Percentiles rank a stretch among this genome's conserved stretches.
These are phyloP conservation scores for Zygoascus tannicola DNA, from an alignment of 805 yeast genomes.

Conservation along the genomic window DNA sequence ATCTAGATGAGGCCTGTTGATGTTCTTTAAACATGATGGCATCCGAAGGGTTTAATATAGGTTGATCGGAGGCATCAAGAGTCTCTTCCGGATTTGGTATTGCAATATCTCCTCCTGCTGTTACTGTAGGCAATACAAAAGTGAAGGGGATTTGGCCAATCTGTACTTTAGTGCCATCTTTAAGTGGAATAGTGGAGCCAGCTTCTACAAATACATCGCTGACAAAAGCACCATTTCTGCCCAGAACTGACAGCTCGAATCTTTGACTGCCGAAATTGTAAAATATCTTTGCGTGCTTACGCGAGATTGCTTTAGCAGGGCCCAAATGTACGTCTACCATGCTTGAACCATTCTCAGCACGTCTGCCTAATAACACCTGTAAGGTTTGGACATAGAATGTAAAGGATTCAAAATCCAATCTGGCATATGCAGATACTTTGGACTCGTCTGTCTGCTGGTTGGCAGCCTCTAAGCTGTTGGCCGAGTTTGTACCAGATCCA, in stretches of 20 bases:
- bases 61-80: not conserved
- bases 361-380: slow-evolving; percentile 87
- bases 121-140: slow-evolving; percentile 70
- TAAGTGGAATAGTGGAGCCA: slow-evolving; percentile 83
- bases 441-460: slow-evolving; percentile 17
- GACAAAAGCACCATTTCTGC: slow-evolving; percentile 95
- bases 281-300: slow-evolving; percentile 91
- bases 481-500: not conserved
- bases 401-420: slow-evolving; percentile 80
- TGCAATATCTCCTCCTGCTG: not conserved
- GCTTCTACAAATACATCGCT: slow-evolving; percentile 83
- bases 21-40: not conserved
- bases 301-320: slow-evolving; percentile 81
- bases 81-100: not conserved
- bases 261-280: slow-evolving; percentile 94
- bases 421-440: slow-evolving; percentile 36
- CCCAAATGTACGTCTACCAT: slow-evolving; percentile 82
- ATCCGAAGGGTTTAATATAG: not conserved
- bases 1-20: not conserved
- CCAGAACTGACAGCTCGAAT: slow-evolving; percentile 84
- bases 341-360: slow-evolving; percentile 54
- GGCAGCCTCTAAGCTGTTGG: not conserved
- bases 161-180: slow-evolving; percentile 71
- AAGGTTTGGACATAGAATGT: slow-evolving; percentile 94
- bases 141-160: slow-evolving; percentile 87